phyloP scores from a whole-genome alignment of 371 early-diverging fungal genomes.

The Rhizopus sp. region DNA sequence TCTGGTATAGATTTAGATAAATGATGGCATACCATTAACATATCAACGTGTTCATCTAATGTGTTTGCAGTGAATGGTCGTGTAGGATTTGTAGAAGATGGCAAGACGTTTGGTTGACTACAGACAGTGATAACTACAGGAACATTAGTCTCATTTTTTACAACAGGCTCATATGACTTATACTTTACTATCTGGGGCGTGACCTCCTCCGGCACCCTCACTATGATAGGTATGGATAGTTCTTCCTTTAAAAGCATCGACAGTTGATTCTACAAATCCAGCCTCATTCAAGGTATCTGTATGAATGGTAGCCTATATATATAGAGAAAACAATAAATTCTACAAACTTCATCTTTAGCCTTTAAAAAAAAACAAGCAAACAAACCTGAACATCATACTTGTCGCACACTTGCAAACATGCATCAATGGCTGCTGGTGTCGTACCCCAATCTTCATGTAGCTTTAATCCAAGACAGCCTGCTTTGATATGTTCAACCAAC shows the following conservation, averaged over 20 bases:
- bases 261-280: slow-evolving; percentile 90
- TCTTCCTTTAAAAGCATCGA: slow-evolving; percentile 85
- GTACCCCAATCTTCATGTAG: slow-evolving; percentile 96
- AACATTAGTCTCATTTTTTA: not conserved
- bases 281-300: slow-evolving; percentile 95
- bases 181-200: slow-evolving; percentile 78
- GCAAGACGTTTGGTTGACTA: slow-evolving; percentile 81
- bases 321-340: not conserved
- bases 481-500: slow-evolving; percentile 78
- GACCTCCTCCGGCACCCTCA: slow-evolving; percentile 97
- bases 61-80: slow-evolving; percentile 91
- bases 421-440: slow-evolving; percentile 90
- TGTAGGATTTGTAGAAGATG: slow-evolving; percentile 94
- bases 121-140: slow-evolving; percentile 75
- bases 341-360: not conserved
- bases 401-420: slow-evolving; percentile 84
- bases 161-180: not conserved
- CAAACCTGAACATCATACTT: slow-evolving; percentile 78
- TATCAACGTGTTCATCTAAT: slow-evolving; percentile 94
- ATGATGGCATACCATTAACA: slow-evolving; percentile 98
- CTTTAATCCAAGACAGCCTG: slow-evolving; percentile 92
- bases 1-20: slow-evolving; percentile 89
- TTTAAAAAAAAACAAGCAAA: not conserved
- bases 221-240: slow-evolving; percentile 94
- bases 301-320: slow-evolving; percentile 74